A percentile compares a stretch with the other conserved stretches of the same genome.
Conservation (phyloP, 2,329 filamentous ascomycete species). For the Ceratocystis papillata region DNA sequence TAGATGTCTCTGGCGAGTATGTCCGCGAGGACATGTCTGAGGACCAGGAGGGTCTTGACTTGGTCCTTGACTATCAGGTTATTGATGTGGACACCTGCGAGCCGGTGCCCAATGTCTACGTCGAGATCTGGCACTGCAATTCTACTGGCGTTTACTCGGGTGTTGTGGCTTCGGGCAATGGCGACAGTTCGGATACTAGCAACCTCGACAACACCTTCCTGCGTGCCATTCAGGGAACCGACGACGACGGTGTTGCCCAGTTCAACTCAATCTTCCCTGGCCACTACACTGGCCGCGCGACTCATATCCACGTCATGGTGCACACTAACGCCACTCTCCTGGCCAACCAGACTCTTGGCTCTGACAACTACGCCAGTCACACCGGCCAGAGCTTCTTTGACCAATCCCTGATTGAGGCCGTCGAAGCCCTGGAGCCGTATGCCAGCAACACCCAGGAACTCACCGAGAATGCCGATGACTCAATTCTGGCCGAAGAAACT, state of each 20-base stretch:
- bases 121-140: constrained; percentile 40
- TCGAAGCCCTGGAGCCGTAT: constrained; percentile 40
- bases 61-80: constrained; percentile 37
- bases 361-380: constrained; percentile 42
- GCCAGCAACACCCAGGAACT: constrained; percentile 35
- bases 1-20: constrained; percentile 32
- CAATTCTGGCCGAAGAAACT: constrained; percentile 39
- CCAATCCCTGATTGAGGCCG: constrained; percentile 41
- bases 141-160: constrained; percentile 38
- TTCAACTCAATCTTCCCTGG: constrained; percentile 38
- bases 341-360: constrained; percentile 40
- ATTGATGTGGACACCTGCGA: constrained; percentile 36
- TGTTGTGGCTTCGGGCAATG: constrained; percentile 32
- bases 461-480: constrained; percentile 43
- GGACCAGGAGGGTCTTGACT: constrained; percentile 33
- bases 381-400: constrained; percentile 55
- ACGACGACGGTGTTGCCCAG: constrained; percentile 34
- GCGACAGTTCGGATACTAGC: constrained; percentile 28
- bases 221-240: constrained; percentile 35
- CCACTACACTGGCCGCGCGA: constrained; percentile 35
- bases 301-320: constrained; percentile 35
- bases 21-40: constrained; percentile 36
- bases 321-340: constrained; percentile 32
- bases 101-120: constrained; percentile 33
- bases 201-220: constrained; percentile 33